Evolutionary conservation across 2,329 filamentous ascomycete genomes (phyloP).

Genomic region (Aspergillus ibericus): DNA sequence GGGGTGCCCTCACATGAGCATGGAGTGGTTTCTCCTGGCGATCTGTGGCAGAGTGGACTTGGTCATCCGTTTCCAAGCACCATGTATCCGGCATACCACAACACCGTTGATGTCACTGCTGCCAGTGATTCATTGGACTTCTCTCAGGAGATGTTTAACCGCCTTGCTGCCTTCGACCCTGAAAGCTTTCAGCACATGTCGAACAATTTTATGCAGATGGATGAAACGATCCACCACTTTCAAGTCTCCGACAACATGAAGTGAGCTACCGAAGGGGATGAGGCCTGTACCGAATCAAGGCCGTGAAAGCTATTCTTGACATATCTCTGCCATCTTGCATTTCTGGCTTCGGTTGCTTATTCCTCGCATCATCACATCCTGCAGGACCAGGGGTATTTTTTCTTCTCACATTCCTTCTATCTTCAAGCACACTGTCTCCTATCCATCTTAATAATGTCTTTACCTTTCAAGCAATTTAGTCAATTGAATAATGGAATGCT

Average conservation of each 20-base stretch:
- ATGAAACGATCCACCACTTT: background rate
- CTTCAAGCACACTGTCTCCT: background rate
- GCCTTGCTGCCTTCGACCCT: background rate
- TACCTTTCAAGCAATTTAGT: too few species aligned
- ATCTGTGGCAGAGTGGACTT: background rate
- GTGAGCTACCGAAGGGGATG: background rate
- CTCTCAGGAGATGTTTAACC: background rate
- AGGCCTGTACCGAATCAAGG: background rate
- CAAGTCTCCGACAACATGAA: background rate
- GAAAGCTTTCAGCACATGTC: background rate
- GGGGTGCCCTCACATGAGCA: background rate
- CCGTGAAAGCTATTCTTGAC: background rate
- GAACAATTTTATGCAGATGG: background rate
- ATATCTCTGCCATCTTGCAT: background rate
- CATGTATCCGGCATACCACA: background rate
- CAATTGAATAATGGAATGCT: too few species aligned
- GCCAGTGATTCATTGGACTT: background rate
- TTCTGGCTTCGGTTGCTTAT: background rate
- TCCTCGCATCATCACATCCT: background rate
- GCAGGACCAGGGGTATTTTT: background rate
- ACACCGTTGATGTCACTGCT: background rate
- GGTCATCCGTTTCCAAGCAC: background rate
- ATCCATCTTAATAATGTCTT: background rate
- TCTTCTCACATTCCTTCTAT: background rate
- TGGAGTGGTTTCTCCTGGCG: background rate